phyloP scores from a whole-genome alignment of 2,329 filamentous ascomycete genomes.

The Epichloe uncinata region DNA sequence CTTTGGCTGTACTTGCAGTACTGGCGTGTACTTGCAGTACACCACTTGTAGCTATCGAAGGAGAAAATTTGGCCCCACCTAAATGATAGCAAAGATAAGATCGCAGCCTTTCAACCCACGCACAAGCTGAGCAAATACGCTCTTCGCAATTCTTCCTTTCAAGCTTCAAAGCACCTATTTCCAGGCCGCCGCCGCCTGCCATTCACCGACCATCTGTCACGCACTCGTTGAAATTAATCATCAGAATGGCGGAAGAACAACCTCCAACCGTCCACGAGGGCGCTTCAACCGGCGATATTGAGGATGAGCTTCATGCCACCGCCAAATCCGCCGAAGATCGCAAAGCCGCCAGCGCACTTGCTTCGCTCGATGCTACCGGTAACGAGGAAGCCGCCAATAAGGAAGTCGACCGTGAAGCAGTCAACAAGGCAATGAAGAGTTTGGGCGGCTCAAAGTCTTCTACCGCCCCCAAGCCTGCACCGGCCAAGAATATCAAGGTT shows the following conservation, averaged over 20 bases:
- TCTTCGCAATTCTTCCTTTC: no score
- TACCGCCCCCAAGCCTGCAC: conserved; percentile 15
- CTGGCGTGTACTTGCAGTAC: no score
- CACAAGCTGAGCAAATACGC: no score
- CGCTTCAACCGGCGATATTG: conserved; percentile 43
- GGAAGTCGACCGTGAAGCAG: conserved; percentile 55
- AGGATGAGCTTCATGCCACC: conserved; percentile 37
- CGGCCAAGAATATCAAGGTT: conserved; percentile 55
- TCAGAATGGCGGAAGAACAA: conserved; percentile 46
- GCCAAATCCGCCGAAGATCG: conserved; percentile 62
- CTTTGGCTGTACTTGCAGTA: no score
- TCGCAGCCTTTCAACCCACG: no score
- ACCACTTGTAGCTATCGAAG: no score
- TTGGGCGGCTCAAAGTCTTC: conserved; percentile 28
- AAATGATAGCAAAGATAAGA: no score
- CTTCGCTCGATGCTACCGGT: conserved; percentile 43
- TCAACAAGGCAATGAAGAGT: conserved; percentile 58
- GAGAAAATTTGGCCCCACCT: no score
- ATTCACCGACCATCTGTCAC: background rate
- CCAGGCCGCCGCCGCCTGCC: no score
- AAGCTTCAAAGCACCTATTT: no score
- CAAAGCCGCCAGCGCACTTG: conserved; percentile 62
- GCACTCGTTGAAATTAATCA: background rate
- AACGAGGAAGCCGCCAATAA: conserved; percentile 33
- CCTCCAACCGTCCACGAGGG: conserved; percentile 45